phyloP scores from a whole-genome alignment of 495 filamentous ascomycete genomes.

The Chaetomium tenue region DNA sequence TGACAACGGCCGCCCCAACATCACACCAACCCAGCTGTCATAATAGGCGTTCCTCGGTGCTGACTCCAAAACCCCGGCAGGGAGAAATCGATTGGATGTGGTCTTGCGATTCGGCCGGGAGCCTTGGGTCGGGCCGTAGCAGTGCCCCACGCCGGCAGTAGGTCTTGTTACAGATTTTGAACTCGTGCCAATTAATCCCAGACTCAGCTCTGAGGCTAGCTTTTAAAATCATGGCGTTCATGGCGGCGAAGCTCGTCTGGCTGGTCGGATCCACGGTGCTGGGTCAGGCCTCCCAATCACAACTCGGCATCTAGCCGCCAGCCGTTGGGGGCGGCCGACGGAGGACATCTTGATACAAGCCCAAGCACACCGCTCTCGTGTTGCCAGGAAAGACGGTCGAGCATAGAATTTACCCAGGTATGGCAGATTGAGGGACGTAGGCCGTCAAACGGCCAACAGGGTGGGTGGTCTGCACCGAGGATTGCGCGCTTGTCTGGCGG shows the following conservation, averaged over 20 bases:
- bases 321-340: conserved; percentile 10
- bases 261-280: conserved; percentile 9
- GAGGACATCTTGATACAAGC: neutral
- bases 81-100: conserved; percentile 10
- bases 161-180: neutral
- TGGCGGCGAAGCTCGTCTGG: conserved; percentile 13
- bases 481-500: neutral
- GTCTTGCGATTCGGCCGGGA: neutral
- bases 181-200: neutral
- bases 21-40: neutral
- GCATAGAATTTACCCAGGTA: neutral
- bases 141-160: conserved; percentile 1
- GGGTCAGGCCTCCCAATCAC: conserved; percentile 22
- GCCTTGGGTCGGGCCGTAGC: conserved; percentile 18
- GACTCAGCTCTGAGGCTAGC: neutral
- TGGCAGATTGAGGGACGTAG: neutral
- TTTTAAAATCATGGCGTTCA: conserved; percentile 1
- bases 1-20: neutral
- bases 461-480: neutral
- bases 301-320: conserved; percentile 10
- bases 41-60: conserved; percentile 11
- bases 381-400: neutral
- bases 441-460: neutral
- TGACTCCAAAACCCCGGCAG: neutral
- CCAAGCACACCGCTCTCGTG: neutral